Base-by-base conservation (phyloP, 768 basidiomycete genomes). In the Phylloporus sp. region DNA sequence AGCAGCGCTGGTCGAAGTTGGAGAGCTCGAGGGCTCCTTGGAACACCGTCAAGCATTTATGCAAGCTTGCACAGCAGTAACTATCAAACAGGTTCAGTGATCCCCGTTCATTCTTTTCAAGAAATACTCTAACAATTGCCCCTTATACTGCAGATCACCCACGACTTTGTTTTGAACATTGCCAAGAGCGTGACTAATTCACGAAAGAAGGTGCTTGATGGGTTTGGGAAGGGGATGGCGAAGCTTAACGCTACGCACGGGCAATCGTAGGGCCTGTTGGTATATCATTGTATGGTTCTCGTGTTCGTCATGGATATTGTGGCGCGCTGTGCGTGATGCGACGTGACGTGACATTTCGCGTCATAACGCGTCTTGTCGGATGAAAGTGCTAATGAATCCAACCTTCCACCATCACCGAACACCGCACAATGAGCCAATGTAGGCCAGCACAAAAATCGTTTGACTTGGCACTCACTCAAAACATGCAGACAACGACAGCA, bases 151-250 rank as follows among this genome's bases (percentile, higher is more conserved):
- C 50, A 87, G 83, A 70, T 86, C 38, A 78, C 81, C 49, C 74
- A 77, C 24, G 86, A 87, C 46, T 84, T 82, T 54, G 70, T 81
- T 36, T 62, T 78, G 46, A 71, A 71, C 18, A 64, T 84, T 22
- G 78, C 77, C 11, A 87, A 85, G 69, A 84, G 71, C 56, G 65
- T 84, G 31, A 76, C 72, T 6, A 87, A 91, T 22, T 69, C 87
- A 4, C 80, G 83, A 33, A 86, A 78, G 63, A 86, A 81, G 63
- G 77, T 84, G 7, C 63, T 81, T 18, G 86, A 86, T 45, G 87
- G 86, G 22, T 69, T 82, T 33, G 81, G 79, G 23, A 88, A 84
- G 59, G 87, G 89, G 15, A 72, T 86, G 45, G 57, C 63, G n/a
- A 79, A 78, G 40, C 62, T 84, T 37, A 70, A 68, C 56, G 64